Base-by-base conservation (phyloP, 352 stramenopile species). In the Phytopythium chamaehyphon region DNA sequence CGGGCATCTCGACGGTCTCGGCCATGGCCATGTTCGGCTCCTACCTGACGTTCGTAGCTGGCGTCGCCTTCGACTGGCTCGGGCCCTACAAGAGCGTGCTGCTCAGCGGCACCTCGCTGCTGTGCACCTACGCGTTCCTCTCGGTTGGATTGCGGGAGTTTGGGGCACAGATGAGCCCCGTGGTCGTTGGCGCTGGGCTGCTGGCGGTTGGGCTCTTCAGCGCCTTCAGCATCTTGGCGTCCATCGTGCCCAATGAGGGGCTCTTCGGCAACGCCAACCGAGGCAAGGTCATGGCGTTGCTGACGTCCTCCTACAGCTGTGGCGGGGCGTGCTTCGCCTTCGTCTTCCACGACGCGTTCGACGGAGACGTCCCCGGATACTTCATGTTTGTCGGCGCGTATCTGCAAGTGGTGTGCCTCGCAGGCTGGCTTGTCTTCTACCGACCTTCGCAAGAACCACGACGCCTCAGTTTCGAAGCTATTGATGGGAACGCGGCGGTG, bases 161-260 rank as follows among this genome's bases (percentile, higher is more conserved):
- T 16, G 47, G 19, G 1, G 18, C 22, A 9, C 19, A 12, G 14
- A 9, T 22, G 31, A 84, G 56, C 50, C 70, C 80, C 6, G 51
- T 86, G 47, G 50, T 59, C 8, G 70, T 93, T 31, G 81, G 79
- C 0, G 49, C 64, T 19, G 74, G 61, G 14, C 72, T 91, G 47
- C 47, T 86, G 47, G 38, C 78, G 7, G 75, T 94, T 22, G 83
- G 83, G 4, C 62, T 84, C 44, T 64, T 86, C 18, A 84, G 78
- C 40, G 76, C 75, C 40, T 92, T 92, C 51, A 76, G 66, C 37
- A 85, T 90, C 50, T 83, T 94, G 50, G 67, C 76, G 8, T 84
- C 79, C 10, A 85, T 94, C 36, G 81, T 89, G 7, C 63, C 79
- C 22, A 92, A 90, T 36, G 83, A 94, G 61, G 80, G 77, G 3